A percentile compares a stretch with the other conserved stretches of the same genome.
These are phyloP conservation scores for Nakaseomyces kungkrabaensis DNA, from an alignment of 1,139 yeast species.

Conservation along the genomic window DNA sequence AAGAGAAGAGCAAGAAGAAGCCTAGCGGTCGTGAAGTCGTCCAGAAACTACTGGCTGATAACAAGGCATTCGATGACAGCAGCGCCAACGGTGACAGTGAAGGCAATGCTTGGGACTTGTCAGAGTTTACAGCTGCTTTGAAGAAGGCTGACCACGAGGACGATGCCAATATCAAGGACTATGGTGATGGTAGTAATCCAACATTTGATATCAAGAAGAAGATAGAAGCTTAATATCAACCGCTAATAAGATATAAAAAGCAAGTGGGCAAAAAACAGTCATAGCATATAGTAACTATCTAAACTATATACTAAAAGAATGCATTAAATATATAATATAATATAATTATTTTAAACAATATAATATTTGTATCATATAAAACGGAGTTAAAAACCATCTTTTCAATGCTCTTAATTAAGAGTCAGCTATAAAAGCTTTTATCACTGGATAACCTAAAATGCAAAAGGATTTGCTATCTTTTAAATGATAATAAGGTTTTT, in stretches of 20 bases:
- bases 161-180: conserved; percentile 30
- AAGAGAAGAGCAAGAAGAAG: conserved; percentile 38
- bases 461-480: too few species aligned
- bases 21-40: conserved; percentile 78
- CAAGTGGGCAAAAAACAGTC: not conserved
- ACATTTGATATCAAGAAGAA: conserved; percentile 25
- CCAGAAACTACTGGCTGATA: conserved; percentile 64
- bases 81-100: conserved; percentile 31
- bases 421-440: too few species aligned
- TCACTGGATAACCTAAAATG: too few species aligned
- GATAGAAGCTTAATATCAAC: not conserved
- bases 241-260: too few species aligned
- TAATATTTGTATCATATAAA: not conserved
- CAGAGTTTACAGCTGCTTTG: conserved; percentile 35
- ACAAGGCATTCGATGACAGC: conserved; percentile 31
- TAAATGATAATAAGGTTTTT: too few species aligned
- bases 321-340: too few species aligned
- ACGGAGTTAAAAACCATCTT: not conserved
- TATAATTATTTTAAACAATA: too few species aligned
- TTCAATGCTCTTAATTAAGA: too few species aligned
- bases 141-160: conserved; percentile 21
- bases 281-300: not conserved
- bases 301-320: too few species aligned
- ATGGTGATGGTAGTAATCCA: conserved; percentile 35
- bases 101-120: conserved; percentile 64